These are phyloP conservation scores for Phytopythium oedochilum DNA, from an alignment of 352 stramenopile species.

Conservation along the genomic window DNA sequence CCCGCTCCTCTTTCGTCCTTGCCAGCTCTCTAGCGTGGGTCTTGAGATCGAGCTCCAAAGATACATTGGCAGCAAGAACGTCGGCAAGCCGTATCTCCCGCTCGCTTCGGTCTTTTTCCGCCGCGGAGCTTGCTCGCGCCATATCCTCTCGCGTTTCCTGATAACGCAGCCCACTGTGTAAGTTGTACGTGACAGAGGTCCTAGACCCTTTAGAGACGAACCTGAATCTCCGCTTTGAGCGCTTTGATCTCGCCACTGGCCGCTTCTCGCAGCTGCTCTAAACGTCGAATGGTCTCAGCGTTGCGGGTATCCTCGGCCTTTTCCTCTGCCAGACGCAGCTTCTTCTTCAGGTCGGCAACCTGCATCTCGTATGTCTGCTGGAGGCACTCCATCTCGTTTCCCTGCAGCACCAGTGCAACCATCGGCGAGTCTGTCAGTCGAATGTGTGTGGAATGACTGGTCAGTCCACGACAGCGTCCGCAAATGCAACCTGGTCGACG, in stretches of 20 bases:
- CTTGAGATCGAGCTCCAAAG: conserved; percentile 59
- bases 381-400: conserved; percentile 71
- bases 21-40: conserved; percentile 34
- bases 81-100: conserved; percentile 45
- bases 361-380: conserved; percentile 67
- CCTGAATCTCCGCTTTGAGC: conserved; percentile 54
- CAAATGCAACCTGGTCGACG: conserved; percentile 45
- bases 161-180: not conserved
- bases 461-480: not conserved
- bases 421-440: not conserved
- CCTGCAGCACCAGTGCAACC: conserved; percentile 11
- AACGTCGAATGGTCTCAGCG: conserved; percentile 34
- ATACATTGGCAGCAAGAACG: conserved; percentile 30
- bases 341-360: conserved; percentile 47
- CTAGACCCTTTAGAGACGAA: conserved; percentile 7
- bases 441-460: not conserved
- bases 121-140: conserved; percentile 23
- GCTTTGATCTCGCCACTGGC: conserved; percentile 59
- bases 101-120: conserved; percentile 32
- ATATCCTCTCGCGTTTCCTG: conserved; percentile 55
- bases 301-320: conserved; percentile 25
- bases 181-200: not conserved
- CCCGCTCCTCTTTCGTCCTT: conserved; percentile 43
- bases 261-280: conserved; percentile 51
- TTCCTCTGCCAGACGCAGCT: conserved; percentile 44